Base-by-base conservation (phyloP, 2,329 filamentous ascomycete genomes). In the Phialophora tarda region DNA sequence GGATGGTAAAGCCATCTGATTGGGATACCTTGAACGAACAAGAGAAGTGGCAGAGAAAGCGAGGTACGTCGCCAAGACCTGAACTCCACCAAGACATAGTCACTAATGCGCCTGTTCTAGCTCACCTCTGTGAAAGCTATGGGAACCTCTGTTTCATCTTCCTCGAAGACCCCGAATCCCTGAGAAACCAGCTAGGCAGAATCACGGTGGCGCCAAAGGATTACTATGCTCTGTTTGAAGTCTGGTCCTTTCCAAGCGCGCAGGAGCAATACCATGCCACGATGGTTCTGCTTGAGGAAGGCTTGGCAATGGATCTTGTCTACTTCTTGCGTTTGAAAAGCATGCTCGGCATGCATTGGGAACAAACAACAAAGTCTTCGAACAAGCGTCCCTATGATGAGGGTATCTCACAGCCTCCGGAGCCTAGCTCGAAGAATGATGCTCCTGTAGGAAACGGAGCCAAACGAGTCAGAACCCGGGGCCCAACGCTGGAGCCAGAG, bases 141-240 rank as follows among this genome's bases (percentile, higher is more conserved):
- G 48, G 48, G 8, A 3, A 51, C 3, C 48, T 51, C 48, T 51
- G 48, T 28, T 51, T 51, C 48, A 26, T 8, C 23, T 51, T 51
- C 3, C 48, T 51, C 24, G 48, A 51, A 23, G 48, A 51, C 48
- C 48, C 48, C 21, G 48, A 51, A 51, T 5, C 23, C 14, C 23
- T 51, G 21, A 23, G 48, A 14, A 51, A 51, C 8, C 21, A 51
- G 48, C 48, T 51, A 7, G 48, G 48, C 48, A 23, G 48, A 21
- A 26, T 51, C 48, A 51, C 24, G 1, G 48, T 51, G 10, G 21
- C 48, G 21, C 48, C 48, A 51, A 51, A 51, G 11, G 48, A 51
- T 7, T 51, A 51, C 48, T 51, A 51, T 14, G 24, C 48, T 12
- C 23, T 51, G 23, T 51, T 51, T 17, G 48, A 51, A 51, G 48